Conservation (phyloP, 2,329 filamentous ascomycete species). For the Exserohilum turcica region DNA sequence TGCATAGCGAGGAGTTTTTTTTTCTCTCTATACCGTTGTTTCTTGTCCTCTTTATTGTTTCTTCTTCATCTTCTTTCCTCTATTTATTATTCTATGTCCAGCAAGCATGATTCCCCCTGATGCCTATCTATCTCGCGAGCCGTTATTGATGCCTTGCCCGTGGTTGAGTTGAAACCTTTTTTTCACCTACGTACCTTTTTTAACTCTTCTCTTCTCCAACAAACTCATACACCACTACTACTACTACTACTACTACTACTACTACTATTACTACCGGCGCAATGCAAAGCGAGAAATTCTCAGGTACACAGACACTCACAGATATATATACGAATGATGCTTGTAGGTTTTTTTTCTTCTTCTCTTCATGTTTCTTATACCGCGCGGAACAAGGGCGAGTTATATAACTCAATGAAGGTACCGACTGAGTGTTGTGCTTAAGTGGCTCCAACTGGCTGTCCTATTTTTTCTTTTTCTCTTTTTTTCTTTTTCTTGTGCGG, state of each 20-base stretch:
- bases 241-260: too few relatives aligned
- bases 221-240: not conserved
- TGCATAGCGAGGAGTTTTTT: conserved; percentile 20
- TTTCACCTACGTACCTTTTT: not conserved
- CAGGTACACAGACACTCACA: not conserved
- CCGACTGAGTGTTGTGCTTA: too few relatives aligned
- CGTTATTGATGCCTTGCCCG: not conserved
- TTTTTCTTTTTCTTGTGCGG: not conserved
- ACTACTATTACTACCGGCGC: conserved; percentile 4
- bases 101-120: conserved; percentile 18
- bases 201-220: not conserved
- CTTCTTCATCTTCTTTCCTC: not conserved
- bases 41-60: conserved; percentile 1
- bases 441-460: too few relatives aligned
- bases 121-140: conserved; percentile 1
- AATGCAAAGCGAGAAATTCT: not conserved
- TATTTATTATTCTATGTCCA: not conserved
- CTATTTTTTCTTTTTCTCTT: not conserved
- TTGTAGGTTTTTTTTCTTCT: conserved; percentile 1
- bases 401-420: too few relatives aligned
- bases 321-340: not conserved
- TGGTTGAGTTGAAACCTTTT: conserved; percentile 1
- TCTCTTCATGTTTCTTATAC: too few relatives aligned
- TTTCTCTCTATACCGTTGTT: not conserved
- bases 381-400: too few relatives aligned